These are phyloP conservation scores for Hypomontagnella submonticulosa DNA, from an alignment of 495 filamentous ascomycete species.

Conservation along the genomic window DNA sequence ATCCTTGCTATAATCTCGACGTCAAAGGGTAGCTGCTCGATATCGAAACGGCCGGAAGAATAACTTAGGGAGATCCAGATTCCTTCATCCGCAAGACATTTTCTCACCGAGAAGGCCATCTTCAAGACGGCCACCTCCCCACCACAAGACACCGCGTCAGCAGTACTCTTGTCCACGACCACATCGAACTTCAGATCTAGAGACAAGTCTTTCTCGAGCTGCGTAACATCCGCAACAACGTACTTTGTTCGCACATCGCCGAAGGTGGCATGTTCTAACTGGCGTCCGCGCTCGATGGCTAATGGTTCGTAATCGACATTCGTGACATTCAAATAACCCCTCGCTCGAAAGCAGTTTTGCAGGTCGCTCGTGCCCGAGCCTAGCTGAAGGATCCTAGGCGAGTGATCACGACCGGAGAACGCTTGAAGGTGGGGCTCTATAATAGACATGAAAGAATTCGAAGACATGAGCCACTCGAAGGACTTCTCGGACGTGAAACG, in stretches of 20 bases:
- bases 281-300: slow-evolving; percentile 49
- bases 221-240: slow-evolving; percentile 50
- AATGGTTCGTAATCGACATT: slow-evolving; percentile 58
- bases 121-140: slow-evolving; percentile 41
- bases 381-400: slow-evolving; percentile 49
- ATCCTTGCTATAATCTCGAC: slow-evolving; percentile 50
- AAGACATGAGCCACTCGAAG: slow-evolving; percentile 57
- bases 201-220: slow-evolving; percentile 29
- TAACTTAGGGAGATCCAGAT: slow-evolving; percentile 57
- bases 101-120: slow-evolving; percentile 46
- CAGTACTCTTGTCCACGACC: slow-evolving; percentile 57
- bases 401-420: slow-evolving; percentile 5
- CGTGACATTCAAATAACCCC: slow-evolving; percentile 49
- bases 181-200: slow-evolving; percentile 37
- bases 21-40: slow-evolving; percentile 46
- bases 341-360: slow-evolving; percentile 48
- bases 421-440: slow-evolving; percentile 45
- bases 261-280: slow-evolving; percentile 47
- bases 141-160: slow-evolving; percentile 54
- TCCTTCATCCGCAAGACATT: slow-evolving; percentile 42
- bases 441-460: slow-evolving; percentile 48
- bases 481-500: slow-evolving; percentile 51
- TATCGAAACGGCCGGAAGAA: slow-evolving; percentile 49
- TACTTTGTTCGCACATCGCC: slow-evolving; percentile 52
- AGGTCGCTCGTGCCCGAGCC: slow-evolving; percentile 58